These are phyloP conservation scores for Cladosporium cucumerinum DNA, from an alignment of 2,329 filamentous ascomycete species.

Conservation along the genomic window DNA sequence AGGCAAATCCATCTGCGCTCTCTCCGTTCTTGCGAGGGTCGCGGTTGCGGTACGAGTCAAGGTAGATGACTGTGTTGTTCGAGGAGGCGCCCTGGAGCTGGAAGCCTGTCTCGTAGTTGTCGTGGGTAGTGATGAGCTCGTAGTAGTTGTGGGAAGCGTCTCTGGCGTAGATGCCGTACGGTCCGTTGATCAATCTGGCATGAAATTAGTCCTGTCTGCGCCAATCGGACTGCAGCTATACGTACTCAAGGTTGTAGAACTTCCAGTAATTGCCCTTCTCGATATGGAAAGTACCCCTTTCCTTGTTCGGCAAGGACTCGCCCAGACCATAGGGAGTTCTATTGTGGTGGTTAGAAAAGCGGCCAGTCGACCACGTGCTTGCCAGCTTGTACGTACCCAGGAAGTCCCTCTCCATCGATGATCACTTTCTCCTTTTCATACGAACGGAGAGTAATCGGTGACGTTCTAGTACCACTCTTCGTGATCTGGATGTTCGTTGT, in stretches of 20 bases:
- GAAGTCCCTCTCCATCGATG: constrained; percentile 45
- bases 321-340: constrained; percentile 44
- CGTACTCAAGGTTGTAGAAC: constrained; percentile 40
- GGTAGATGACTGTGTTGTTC: constrained; percentile 13
- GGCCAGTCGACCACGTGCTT: not conserved
- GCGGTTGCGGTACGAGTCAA: constrained; percentile 13
- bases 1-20: constrained; percentile 50
- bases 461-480: constrained; percentile 41
- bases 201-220: not conserved
- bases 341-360: not conserved
- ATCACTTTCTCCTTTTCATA: constrained; percentile 46
- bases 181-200: constrained; percentile 34
- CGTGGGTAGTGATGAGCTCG: constrained; percentile 37
- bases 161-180: constrained; percentile 39
- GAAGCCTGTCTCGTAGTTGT: constrained; percentile 42
- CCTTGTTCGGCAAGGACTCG: constrained; percentile 39
- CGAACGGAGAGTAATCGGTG: constrained; percentile 43
- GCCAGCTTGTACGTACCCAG: not conserved
- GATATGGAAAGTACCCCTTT: constrained; percentile 49
- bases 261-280: constrained; percentile 47
- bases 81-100: constrained; percentile 34
- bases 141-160: constrained; percentile 38
- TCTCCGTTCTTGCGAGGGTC: constrained; percentile 51
- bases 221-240: not conserved
- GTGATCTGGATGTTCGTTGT: constrained; percentile 49